Conservation (phyloP, 1,284 basidiomycete genomes). For the Cerioporus squamosus region DNA sequence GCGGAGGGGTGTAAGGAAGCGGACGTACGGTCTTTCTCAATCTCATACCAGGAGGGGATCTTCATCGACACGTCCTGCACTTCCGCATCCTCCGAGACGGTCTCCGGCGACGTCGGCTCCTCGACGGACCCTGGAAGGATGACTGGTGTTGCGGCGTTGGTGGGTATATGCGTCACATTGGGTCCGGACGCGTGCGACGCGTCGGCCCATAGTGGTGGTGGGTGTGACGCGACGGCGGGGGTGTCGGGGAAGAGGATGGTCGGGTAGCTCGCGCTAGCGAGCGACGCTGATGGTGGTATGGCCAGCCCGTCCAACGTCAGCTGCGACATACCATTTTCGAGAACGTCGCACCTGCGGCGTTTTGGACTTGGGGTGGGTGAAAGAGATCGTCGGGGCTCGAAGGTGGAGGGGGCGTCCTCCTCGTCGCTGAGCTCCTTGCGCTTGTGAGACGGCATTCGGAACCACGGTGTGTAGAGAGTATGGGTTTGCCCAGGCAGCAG, state of each 20-base stretch:
- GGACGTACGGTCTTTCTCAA: slow-evolving; percentile 67
- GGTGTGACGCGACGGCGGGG: background rate
- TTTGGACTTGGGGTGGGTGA: slow-evolving; percentile 42
- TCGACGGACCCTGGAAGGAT: slow-evolving; percentile 47
- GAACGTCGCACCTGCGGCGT: slow-evolving; percentile 50
- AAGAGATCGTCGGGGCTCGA: slow-evolving; percentile 18
- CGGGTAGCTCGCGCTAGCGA: slow-evolving; percentile 9
- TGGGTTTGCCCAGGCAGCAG: slow-evolving; percentile 34
- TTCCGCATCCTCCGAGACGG: slow-evolving; percentile 17
- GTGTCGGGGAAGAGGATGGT: slow-evolving; percentile 11
- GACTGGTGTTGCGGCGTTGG: slow-evolving; percentile 19
- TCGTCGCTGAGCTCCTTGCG: slow-evolving; percentile 44
- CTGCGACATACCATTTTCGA: slow-evolving; percentile 63
- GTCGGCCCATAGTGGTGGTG: slow-evolving; percentile 8
- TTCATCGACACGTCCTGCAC: slow-evolving; percentile 61
- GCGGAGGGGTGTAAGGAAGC: slow-evolving; percentile 23
- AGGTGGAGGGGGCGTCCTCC: slow-evolving; percentile 13
- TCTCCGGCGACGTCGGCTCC: slow-evolving; percentile 42
- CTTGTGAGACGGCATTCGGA: slow-evolving; percentile 49
- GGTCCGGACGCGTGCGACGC: slow-evolving; percentile 12
- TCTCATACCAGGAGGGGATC: slow-evolving; percentile 65
- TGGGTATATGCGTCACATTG: slow-evolving; percentile 12
- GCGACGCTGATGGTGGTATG: slow-evolving; percentile 12
- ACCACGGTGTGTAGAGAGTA: slow-evolving; percentile 59
- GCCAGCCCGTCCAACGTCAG: slow-evolving; percentile 43